Conservation (phyloP, 352 stramenopile species). For the Blastocystis sp. region DNA sequence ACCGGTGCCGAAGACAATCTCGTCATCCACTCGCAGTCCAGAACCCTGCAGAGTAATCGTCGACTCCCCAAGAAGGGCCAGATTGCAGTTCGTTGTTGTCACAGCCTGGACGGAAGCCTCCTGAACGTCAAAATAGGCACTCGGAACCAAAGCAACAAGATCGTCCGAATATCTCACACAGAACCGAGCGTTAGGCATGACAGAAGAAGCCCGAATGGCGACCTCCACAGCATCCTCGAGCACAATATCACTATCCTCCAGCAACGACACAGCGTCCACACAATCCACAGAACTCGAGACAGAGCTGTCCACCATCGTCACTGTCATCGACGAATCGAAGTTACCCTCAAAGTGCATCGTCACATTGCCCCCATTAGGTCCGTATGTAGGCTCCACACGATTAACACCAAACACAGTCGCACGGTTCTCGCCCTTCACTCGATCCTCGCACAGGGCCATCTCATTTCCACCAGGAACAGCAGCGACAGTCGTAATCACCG, state of each 20-base stretch:
- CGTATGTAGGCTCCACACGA: not conserved
- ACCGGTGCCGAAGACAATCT: not conserved
- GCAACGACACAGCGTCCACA: not conserved
- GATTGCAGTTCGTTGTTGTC: not conserved
- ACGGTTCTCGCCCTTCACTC: not conserved
- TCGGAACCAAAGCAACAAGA: not conserved
- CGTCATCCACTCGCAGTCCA: not conserved
- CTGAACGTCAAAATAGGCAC: not conserved
- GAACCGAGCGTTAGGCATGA: not conserved
- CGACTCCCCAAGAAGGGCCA: not conserved
- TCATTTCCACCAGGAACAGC: not conserved
- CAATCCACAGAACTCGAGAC: constrained; percentile 19
- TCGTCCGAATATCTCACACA: constrained; percentile 11
- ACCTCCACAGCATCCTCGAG: not conserved
- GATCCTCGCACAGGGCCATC: not conserved
- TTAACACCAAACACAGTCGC: constrained; percentile 26
- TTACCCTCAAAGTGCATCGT: not conserved
- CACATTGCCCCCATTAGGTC: constrained; percentile 5
- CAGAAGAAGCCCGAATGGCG: not conserved
- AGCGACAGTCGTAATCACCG: not conserved
- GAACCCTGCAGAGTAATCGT: not conserved
- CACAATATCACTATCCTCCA: not conserved
- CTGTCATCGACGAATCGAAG: not conserved
- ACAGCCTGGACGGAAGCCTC: not conserved
- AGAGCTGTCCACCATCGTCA: not conserved